phyloP scores from a whole-genome alignment of 768 basidiomycete species.

The Leucosporidium creatinivorum region DNA sequence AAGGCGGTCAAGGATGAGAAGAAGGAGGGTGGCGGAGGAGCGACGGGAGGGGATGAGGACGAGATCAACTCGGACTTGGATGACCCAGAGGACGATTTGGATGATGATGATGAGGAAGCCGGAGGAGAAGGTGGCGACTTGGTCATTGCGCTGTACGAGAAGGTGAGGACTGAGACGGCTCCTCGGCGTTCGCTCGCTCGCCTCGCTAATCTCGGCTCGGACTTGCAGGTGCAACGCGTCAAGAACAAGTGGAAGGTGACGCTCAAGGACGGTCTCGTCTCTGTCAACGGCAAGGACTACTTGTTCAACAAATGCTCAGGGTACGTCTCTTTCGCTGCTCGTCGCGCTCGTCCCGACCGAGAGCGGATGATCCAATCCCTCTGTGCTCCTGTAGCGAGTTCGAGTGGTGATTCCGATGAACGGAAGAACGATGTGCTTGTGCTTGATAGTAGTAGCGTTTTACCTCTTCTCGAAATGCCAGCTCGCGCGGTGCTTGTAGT shows the following conservation, averaged over 20 bases:
- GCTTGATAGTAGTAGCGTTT: no score
- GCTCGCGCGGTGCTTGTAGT: no score
- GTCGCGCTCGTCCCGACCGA: background rate
- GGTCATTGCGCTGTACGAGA: conserved; percentile 97
- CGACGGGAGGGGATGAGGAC: conserved; percentile 48
- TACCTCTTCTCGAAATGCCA: no score
- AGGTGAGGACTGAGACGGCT: conserved; percentile 66
- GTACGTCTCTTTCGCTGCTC: conserved; percentile 48
- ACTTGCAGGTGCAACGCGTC: conserved; percentile 79
- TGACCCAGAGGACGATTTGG: conserved; percentile 71
- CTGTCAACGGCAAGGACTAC: conserved; percentile 94
- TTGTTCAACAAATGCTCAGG: conserved; percentile 94
- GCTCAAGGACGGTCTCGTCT: conserved; percentile 95
- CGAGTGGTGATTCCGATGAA: conserved; percentile 34
- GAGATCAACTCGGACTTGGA: conserved; percentile 95
- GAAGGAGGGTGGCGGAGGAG: conserved; percentile 2
- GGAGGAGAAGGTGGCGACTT: conserved; percentile 67
- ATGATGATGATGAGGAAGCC: conserved; percentile 64
- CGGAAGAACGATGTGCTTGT: background rate
- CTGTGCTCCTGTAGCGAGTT: conserved; percentile 33
- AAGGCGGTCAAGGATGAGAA: conserved; percentile 6
- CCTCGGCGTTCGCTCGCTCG: no score
- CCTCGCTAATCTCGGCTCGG: no score
- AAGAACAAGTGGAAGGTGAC: conserved; percentile 98
- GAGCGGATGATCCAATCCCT: background rate